Conservation (phyloP, 345 rosid species). For the Populus davidiana region DNA sequence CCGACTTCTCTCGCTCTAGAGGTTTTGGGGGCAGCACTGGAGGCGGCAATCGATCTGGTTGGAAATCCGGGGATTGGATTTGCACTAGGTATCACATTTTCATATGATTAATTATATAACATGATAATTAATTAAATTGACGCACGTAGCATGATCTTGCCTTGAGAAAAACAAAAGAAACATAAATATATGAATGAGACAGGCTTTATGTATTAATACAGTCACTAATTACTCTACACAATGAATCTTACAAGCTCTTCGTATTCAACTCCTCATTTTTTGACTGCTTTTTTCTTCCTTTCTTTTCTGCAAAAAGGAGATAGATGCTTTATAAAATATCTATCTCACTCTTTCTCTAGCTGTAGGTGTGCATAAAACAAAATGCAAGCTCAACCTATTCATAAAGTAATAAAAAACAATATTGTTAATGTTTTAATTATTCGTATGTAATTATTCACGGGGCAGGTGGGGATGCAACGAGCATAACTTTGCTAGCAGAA, state of each 20-base stretch:
- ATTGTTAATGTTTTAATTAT: not conserved
- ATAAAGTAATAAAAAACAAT: no score
- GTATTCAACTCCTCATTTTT: not conserved
- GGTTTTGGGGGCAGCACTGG: conserved; percentile 32
- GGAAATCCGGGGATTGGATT: conserved; percentile 96
- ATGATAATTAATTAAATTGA: no score
- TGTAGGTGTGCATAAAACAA: not conserved
- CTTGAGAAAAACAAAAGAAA: not conserved
- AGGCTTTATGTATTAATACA: not conserved
- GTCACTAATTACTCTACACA: not conserved
- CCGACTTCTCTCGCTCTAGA: conserved; percentile 40
- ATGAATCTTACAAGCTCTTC: not conserved
- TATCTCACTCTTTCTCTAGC: not conserved
- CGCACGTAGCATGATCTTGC: not conserved
- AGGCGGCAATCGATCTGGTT: conserved; percentile 53
- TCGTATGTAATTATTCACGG: not conserved
- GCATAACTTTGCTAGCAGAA: conserved; percentile 94
- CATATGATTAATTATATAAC: no score
- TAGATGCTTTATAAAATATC: not conserved
- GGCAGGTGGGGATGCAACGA: conserved; percentile 82
- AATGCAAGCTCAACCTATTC: not conserved
- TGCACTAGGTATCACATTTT: conserved; percentile 51
- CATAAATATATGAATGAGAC: not conserved
- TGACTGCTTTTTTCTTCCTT: not conserved
- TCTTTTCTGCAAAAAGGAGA: not conserved